Evolutionary conservation across 495 filamentous ascomycete genomes (phyloP).

Genomic region (Oidiodendron maius): DNA sequence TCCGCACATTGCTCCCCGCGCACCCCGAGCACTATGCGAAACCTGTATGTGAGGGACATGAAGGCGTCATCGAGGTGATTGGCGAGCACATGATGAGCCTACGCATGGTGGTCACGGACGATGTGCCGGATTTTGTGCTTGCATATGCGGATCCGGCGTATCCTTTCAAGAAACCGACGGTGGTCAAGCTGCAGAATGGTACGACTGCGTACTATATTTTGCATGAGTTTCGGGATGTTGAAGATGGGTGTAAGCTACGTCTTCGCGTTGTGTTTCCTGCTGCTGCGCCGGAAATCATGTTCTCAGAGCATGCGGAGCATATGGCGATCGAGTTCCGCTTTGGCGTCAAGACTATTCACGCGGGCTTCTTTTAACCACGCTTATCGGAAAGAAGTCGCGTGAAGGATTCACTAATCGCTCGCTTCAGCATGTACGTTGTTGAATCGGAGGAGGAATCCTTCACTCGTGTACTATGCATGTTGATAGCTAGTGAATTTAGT

Average conservation of each 20-base stretch:
- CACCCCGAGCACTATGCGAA: neutral
- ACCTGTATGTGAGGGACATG: neutral
- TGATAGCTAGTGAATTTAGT: too few relatives aligned
- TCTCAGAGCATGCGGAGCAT: too few relatives aligned
- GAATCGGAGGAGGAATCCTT: too few relatives aligned
- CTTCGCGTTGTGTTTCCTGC: neutral
- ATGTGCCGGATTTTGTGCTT: neutral
- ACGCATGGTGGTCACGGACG: neutral
- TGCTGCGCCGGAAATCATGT: too few relatives aligned
- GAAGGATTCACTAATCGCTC: too few relatives aligned
- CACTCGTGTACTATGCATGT: too few relatives aligned
- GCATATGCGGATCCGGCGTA: neutral
- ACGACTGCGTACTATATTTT: neutral
- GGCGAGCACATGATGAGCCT: neutral
- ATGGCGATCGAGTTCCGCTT: too few relatives aligned
- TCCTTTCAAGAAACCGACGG: neutral
- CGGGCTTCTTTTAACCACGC: too few relatives aligned
- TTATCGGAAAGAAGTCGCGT: too few relatives aligned
- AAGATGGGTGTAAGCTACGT: neutral
- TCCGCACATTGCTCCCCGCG: neutral
- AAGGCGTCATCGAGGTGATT: neutral
- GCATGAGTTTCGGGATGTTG: neutral
- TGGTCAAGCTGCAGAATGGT: neutral
- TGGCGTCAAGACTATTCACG: too few relatives aligned
- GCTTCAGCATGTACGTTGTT: too few relatives aligned